Base-by-base conservation (phyloP, 108 stramenopile genomes). In the Nitzschia sp. region DNA sequence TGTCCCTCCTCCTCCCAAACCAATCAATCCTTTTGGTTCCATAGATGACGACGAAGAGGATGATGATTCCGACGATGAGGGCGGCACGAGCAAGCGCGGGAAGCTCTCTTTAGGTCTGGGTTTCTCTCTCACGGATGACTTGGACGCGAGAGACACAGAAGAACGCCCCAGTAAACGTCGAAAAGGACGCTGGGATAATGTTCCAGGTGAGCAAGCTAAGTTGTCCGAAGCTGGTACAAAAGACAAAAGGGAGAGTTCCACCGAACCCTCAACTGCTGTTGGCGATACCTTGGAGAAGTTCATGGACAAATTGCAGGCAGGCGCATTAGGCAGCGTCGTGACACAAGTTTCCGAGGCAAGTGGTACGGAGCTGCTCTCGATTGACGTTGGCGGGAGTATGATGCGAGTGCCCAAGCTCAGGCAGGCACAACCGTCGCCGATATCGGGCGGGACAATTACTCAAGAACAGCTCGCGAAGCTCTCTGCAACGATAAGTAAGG, bases 221-320 rank as follows among this genome's bases (percentile, higher is more conserved):
- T 21, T 28, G 11, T 32, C 62, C 23, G 18, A 15, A 19, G 28
- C 74, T 28, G 46, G 9, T 0, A 54, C 66, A 0, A 24, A 58
- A 30, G n/a, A n/a, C n/a, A n/a, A n/a, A n/a, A n/a, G n/a, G n/a
- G n/a, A n/a, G n/a, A 35, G 46, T 31, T 23, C 31, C 1, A 54
- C 23, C 2, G 59, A 59, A 59, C 30, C 42, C n/a, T 11, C 53
- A 19, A 21, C 18, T n/a, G 62, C 79, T 51, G 30, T 71, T 46
- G 59, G 70, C 5, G 93, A 94, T 78, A 84, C 86, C 33, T 79
- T 94, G 24, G 93, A 94, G 64, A 74, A 80, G 19, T 94, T 94
- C 77, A 94, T 94, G 93, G 84, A 88, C 56, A 85, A 87, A 61
- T 75, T 94, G 25, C 74, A 89, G 57, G 82, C 89, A 24, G 90